Percentiles rank a stretch among this genome's conserved stretches.
phyloP scores from a whole-genome alignment of 2,329 filamentous ascomycete genomes.

The Botrytis galanthina region DNA sequence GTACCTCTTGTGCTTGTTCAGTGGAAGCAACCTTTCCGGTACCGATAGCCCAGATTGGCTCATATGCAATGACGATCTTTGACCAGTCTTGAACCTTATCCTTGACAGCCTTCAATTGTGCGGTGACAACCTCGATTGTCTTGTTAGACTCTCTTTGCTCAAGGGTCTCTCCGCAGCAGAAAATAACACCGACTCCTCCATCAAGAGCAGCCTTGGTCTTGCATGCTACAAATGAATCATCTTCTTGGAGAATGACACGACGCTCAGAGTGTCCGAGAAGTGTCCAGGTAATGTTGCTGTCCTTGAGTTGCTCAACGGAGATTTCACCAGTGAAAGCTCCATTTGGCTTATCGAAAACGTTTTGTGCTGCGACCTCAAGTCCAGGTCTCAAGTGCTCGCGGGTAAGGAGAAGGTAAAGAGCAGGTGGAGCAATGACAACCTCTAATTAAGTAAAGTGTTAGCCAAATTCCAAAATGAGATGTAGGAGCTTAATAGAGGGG shows the following conservation, averaged over 20 bases:
- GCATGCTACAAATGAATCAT: slow-evolving; percentile 78
- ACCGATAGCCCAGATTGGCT: slow-evolving; percentile 96
- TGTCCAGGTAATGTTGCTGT: slow-evolving; percentile 83
- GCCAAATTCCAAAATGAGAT: neutral
- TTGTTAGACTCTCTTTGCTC: slow-evolving; percentile 84
- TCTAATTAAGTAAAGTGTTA: slow-evolving; percentile 51
- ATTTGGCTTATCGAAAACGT: slow-evolving; percentile 95
- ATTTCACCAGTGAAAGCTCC: slow-evolving; percentile 98
- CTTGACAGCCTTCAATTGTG: slow-evolving; percentile 78
- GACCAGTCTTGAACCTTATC: slow-evolving; percentile 83
- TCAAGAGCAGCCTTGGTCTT: slow-evolving; percentile 95
- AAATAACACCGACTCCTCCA: slow-evolving; percentile 84
- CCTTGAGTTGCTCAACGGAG: slow-evolving; percentile 85
- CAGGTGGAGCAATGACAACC: slow-evolving; percentile 89
- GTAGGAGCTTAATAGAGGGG: neutral
- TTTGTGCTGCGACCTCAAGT: slow-evolving; percentile 89
- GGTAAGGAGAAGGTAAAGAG: slow-evolving; percentile 85
- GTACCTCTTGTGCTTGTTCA: slow-evolving; percentile 89
- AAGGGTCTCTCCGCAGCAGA: slow-evolving; percentile 95
- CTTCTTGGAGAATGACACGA: slow-evolving; percentile 83
- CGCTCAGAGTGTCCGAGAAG: slow-evolving; percentile 95
- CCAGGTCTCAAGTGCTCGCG: slow-evolving; percentile 73
- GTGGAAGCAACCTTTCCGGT: slow-evolving; percentile 91
- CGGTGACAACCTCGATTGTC: slow-evolving; percentile 82
- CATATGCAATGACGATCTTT: slow-evolving; percentile 95